Base-by-base conservation (phyloP, 371 early-diverging fungal species). In the Rhizopus delemar region DNA sequence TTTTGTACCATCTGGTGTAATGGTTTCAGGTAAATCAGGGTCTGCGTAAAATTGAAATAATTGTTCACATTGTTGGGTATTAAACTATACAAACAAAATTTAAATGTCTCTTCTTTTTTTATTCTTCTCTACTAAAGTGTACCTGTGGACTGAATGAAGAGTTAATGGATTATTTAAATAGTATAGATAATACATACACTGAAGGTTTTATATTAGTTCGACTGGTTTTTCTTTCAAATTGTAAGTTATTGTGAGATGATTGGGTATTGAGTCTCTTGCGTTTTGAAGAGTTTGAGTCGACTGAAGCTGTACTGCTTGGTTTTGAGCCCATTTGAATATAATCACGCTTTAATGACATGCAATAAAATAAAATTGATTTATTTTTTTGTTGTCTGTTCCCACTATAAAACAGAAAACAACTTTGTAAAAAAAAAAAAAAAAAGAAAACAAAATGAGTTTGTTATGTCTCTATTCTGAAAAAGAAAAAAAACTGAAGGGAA, bases 41-140 rank as follows among this genome's bases (percentile, higher is more conserved):
- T 79, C 79, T 34, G 70, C 66, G 57, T 78, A 78, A 5, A 54
- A 65, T 9, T 66, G 46, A 57, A 75, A 78, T 63, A 70, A 53
- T 39, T 61, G 61, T 38, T 53, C 61, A 49, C 78, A 78, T 64
- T 70, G 66, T 34, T 66, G 56, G 46, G 31, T 51, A 59, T 74
- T 58, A 41, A 77, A 72, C 75, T 77, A 53, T 46, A 43, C 13
- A n/a, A 41, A 28, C 22, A 22, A 45, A 32, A 12, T 12, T 5
- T 33, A 34, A 29, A 35, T 35, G 41, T 36, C 11, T 11, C 36
- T 36, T 36, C 6, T 36, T 36, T 36, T 16, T 34, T 29, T 28
- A 35, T 41, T 54, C 3, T 41, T 9, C 35, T 22, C 31, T 32
- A 4, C 16, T n/a, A 15, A 8, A 48, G n/a, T 22, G 36, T 64